phyloP scores from a whole-genome alignment of 139 green algal genomes.

The Picochlorum sp. region DNA sequence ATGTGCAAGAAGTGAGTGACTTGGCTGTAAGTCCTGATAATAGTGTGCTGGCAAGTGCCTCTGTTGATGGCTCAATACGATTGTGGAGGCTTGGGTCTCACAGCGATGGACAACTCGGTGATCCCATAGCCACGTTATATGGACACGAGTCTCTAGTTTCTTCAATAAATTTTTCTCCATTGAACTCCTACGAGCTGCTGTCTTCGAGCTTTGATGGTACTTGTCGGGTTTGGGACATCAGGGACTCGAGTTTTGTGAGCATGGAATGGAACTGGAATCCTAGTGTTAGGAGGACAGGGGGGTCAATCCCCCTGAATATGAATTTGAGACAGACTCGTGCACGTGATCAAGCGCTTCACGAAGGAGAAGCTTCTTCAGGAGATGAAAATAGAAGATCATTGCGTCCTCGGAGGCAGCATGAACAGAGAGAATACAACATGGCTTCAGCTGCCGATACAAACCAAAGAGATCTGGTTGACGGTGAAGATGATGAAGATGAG shows the following conservation, averaged over 20 bases:
- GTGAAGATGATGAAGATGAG: not conserved
- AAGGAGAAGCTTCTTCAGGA: not conserved
- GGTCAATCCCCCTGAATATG: not conserved
- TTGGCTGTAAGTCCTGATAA: constrained; percentile 41
- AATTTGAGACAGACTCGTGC: not conserved
- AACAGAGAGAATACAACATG: not conserved
- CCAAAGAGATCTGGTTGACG: not conserved
- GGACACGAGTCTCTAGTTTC: constrained; percentile 45
- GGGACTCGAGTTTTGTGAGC: constrained; percentile 26
- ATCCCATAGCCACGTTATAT: constrained; percentile 41
- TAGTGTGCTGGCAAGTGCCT: constrained; percentile 43
- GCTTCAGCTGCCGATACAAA: not conserved
- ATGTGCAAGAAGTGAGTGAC: constrained; percentile 58
- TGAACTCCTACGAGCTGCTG: constrained; percentile 37
- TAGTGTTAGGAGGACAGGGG: not conserved
- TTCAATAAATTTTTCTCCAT: constrained; percentile 55
- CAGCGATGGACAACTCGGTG: constrained; percentile 21
- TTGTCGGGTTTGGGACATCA: constrained; percentile 55
- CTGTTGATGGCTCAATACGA: constrained; percentile 39
- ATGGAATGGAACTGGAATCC: not conserved
- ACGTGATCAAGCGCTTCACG: not conserved
- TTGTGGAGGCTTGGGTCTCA: constrained; percentile 35
- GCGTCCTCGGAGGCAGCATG: not conserved
- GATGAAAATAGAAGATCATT: not conserved
- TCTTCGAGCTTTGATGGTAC: constrained; percentile 61